phyloP scores from a whole-genome alignment of 805 yeast species.

The Ogataea minuta region DNA sequence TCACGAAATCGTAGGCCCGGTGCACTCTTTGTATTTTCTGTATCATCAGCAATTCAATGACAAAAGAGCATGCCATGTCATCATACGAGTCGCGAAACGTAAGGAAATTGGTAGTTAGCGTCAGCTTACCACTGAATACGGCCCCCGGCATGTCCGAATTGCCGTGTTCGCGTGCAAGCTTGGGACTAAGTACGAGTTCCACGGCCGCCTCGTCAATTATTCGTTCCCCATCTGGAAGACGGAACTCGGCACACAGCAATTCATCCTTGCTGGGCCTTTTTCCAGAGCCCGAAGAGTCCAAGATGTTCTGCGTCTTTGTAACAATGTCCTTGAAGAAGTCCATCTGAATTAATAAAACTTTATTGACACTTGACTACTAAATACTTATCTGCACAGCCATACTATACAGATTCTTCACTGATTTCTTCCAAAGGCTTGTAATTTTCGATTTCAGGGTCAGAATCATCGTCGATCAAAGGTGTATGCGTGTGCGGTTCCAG shows the following conservation, averaged over 20 bases:
- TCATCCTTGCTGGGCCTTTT: slow-evolving; percentile 64
- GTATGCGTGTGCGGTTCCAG: slow-evolving; percentile 14
- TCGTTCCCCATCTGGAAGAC: slow-evolving; percentile 68
- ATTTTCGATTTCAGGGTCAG: slow-evolving; percentile 6
- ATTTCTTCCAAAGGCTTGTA: slow-evolving; percentile 12
- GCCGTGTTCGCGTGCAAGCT: slow-evolving; percentile 11
- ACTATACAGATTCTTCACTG: slow-evolving; percentile 8
- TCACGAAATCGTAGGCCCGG: slow-evolving; percentile 71
- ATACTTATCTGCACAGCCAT: slow-evolving; percentile 9
- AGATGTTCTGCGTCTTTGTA: slow-evolving; percentile 46
- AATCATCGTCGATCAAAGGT: slow-evolving; percentile 2
- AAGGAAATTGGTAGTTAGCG: slow-evolving; percentile 70
- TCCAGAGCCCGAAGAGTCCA: slow-evolving; percentile 37
- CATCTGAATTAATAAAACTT: too few species aligned
- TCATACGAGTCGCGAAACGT: slow-evolving; percentile 74
- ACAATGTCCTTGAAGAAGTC: slow-evolving; percentile 49
- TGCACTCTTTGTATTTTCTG: slow-evolving; percentile 86
- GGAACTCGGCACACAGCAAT: slow-evolving; percentile 61
- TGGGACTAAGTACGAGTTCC: slow-evolving; percentile 42
- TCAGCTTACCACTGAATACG: slow-evolving; percentile 52
- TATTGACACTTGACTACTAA: too few species aligned
- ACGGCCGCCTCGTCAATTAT: slow-evolving; percentile 66
- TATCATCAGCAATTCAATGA: slow-evolving; percentile 71
- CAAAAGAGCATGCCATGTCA: slow-evolving; percentile 62
- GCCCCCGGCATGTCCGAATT: slow-evolving; percentile 7